Evolutionary conservation across 495 filamentous ascomycete genomes (phyloP).

Genomic region (Trichocladium antarcticum): DNA sequence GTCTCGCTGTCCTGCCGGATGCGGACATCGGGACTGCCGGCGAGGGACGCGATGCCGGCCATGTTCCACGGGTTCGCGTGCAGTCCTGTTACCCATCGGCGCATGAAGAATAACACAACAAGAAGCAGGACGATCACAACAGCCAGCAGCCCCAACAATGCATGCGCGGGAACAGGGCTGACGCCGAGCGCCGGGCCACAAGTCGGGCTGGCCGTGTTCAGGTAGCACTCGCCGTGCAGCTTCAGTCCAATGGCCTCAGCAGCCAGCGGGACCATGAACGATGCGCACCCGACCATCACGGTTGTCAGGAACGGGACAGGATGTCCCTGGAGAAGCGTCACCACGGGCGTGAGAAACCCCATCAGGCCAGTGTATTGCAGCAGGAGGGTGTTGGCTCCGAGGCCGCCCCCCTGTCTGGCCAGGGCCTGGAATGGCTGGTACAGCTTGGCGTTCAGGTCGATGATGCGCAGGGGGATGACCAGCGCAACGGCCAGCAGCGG

Average conservation of each 20-base stretch:
- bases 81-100: constrained; percentile 22
- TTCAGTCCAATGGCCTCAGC: constrained; percentile 30
- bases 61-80: constrained; percentile 28
- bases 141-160: constrained; percentile 19
- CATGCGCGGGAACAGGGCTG: constrained; percentile 16
- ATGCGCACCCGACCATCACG: constrained; percentile 19
- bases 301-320: constrained; percentile 26
- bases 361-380: constrained; percentile 23
- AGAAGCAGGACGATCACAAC: constrained; percentile 18
- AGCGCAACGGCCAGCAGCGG: constrained; percentile 21
- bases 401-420: constrained; percentile 9
- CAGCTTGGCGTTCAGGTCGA: constrained; percentile 31
- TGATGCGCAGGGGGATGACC: constrained; percentile 26
- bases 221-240: constrained; percentile 24
- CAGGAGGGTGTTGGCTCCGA: constrained; percentile 17
- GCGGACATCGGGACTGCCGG: constrained; percentile 10
- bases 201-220: constrained; percentile 14
- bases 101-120: constrained; percentile 15
- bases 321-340: constrained; percentile 18
- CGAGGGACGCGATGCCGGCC: constrained; percentile 25
- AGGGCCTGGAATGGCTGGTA: constrained; percentile 31
- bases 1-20: constrained; percentile 15
- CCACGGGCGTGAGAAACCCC: constrained; percentile 16
- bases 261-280: constrained; percentile 24
- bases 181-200: constrained; percentile 28